These are phyloP conservation scores for Diaporthe longicolla DNA, from an alignment of 2,329 filamentous ascomycete genomes.

Conservation along the genomic window DNA sequence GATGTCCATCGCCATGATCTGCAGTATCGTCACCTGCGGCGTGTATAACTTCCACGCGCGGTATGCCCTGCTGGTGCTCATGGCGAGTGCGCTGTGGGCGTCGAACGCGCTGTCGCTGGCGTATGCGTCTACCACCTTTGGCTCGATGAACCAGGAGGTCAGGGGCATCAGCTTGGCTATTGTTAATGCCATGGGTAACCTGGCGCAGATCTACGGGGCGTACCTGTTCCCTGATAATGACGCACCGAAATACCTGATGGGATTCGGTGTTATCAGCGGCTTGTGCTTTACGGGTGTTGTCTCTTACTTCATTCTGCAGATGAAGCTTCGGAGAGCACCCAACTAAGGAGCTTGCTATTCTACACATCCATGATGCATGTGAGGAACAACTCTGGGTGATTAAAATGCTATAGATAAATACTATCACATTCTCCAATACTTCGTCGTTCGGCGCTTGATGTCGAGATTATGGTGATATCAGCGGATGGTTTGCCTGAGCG, in stretches of 20 bases:
- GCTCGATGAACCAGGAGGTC: conserved; percentile 62
- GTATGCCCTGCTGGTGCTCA: conserved; percentile 68
- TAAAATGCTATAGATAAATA: neutral
- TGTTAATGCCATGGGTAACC: conserved; percentile 67
- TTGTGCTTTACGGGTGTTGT: conserved; percentile 43
- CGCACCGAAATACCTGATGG: conserved; percentile 45
- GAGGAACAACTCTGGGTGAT: neutral
- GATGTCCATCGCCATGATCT: conserved; percentile 58
- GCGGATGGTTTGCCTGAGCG: neutral
- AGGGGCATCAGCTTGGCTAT: conserved; percentile 66
- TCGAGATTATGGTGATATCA: neutral
- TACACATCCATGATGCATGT: neutral
- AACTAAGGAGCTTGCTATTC: neutral
- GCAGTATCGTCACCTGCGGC: conserved; percentile 56
- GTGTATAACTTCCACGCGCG: conserved; percentile 66
- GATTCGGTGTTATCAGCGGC: conserved; percentile 45
- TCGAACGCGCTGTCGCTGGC: conserved; percentile 66
- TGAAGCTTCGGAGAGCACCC: conserved; percentile 17
- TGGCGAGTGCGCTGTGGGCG: conserved; percentile 68
- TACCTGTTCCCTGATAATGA: conserved; percentile 50
- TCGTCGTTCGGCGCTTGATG: too few relatives aligned
- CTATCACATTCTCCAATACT: neutral
- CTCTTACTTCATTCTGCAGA: conserved; percentile 39
- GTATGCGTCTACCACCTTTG: conserved; percentile 67
- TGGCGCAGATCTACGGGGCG: conserved; percentile 68